Conservation (phyloP, 2,329 filamentous ascomycete genomes). For the Colletotrichum incanum region DNA sequence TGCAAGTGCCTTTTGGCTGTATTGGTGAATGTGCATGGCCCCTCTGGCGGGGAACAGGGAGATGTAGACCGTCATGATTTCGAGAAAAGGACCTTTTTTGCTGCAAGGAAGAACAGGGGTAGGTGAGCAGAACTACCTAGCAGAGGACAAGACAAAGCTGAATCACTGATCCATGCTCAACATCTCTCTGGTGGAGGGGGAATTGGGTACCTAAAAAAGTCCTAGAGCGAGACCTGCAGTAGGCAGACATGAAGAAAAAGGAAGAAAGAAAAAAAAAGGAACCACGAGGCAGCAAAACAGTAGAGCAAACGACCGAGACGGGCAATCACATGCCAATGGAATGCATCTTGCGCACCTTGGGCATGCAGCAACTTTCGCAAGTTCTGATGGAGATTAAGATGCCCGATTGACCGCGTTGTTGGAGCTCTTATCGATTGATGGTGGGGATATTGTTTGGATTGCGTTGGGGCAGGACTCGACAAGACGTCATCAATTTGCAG, state of each 20-base stretch:
- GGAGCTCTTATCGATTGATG: slow-evolving; percentile 38
- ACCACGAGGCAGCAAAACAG: not conserved
- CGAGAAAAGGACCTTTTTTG: slow-evolving; percentile 22
- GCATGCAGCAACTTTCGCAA: slow-evolving; percentile 29
- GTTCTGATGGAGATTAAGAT: not conserved
- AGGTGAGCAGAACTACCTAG: not conserved
- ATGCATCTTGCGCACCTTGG: slow-evolving; percentile 25
- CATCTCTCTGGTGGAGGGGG: slow-evolving; percentile 4
- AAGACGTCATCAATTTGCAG: slow-evolving; percentile 33
- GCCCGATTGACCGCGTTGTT: not conserved
- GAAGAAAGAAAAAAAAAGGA: not conserved
- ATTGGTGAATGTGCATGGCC: slow-evolving; percentile 25
- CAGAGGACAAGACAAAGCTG: slow-evolving; percentile 21
- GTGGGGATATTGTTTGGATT: slow-evolving; percentile 13
- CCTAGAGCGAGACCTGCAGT: slow-evolving; percentile 10
- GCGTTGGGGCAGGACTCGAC: slow-evolving; percentile 9
- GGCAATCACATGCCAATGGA: slow-evolving; percentile 32
- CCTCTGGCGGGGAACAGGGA: slow-evolving; percentile 15
- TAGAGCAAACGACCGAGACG: not conserved
- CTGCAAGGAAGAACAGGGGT: slow-evolving; percentile 29
- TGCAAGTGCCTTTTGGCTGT: slow-evolving; percentile 20
- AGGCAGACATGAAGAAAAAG: not conserved
- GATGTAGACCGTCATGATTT: slow-evolving; percentile 41
- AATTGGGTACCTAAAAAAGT: not conserved
- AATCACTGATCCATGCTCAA: slow-evolving; percentile 37